These are phyloP conservation scores for Colletotrichum gloeosporioides DNA, from an alignment of 2,329 filamentous ascomycete species.

Conservation along the genomic window DNA sequence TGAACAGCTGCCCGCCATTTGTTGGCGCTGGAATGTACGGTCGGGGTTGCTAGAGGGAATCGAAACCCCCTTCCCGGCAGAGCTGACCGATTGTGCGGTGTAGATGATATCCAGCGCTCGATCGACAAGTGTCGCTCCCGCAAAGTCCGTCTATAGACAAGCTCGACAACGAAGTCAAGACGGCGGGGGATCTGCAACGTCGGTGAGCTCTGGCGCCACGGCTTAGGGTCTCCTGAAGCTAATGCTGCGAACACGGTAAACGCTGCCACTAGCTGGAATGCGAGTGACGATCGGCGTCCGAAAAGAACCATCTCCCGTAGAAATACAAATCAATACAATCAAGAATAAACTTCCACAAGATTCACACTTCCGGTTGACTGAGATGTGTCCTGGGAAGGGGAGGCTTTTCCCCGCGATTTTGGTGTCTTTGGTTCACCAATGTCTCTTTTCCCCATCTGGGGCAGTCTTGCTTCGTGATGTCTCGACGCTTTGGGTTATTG, in stretches of 20 bases:
- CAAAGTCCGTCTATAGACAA: background rate
- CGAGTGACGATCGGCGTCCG: background rate
- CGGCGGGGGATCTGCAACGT: slow-evolving; percentile 10
- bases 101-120: background rate
- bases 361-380: background rate
- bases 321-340: background rate
- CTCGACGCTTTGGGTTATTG: background rate
- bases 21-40: background rate
- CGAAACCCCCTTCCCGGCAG: background rate
- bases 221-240: background rate
- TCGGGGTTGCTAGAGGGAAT: background rate
- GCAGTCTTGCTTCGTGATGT: background rate
- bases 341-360: background rate
- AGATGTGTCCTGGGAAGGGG: background rate
- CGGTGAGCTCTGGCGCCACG: background rate
- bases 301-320: background rate
- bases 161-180: background rate
- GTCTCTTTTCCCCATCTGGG: background rate
- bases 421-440: background rate
- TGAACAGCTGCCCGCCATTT: background rate
- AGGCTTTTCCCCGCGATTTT: background rate
- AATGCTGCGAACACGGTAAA: background rate
- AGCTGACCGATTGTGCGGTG: background rate
- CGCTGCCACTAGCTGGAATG: background rate
- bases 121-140: background rate